Conservation (phyloP, 2,329 filamentous ascomycete genomes). For the Neurospora crassa region DNA sequence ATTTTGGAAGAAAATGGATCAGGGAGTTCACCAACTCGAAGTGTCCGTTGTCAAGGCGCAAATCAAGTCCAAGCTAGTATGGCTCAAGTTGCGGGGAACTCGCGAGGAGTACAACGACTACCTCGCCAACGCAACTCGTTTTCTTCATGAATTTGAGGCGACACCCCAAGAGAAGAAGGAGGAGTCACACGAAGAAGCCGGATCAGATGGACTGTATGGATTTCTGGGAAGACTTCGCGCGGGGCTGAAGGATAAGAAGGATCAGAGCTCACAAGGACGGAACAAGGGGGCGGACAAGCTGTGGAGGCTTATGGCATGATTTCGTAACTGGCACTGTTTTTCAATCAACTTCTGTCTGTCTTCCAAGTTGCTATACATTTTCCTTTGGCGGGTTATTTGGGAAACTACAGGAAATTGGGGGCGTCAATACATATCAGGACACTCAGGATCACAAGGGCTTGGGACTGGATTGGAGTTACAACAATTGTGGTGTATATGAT, state of each 20-base stretch:
- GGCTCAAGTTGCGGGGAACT: conserved; percentile 44
- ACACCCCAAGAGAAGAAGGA: background rate
- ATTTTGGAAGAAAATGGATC: conserved; percentile 27
- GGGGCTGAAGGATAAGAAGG: background rate
- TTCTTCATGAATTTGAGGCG: conserved; percentile 18
- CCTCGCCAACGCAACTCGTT: conserved; percentile 35
- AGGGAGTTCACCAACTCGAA: conserved; percentile 25
- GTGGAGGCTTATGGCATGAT: background rate
- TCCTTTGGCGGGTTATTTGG: background rate
- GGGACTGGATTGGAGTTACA: background rate
- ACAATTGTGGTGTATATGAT: background rate
- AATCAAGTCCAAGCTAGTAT: conserved; percentile 46
- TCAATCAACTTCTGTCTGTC: background rate
- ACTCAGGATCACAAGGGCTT: background rate
- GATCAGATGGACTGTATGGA: background rate
- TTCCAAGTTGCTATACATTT: background rate
- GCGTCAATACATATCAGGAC: background rate
- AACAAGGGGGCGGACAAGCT: background rate
- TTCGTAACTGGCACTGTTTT: background rate
- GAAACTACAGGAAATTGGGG: background rate
- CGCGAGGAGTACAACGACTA: conserved; percentile 35
- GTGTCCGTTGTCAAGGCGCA: conserved; percentile 42
- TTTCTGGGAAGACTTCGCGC: background rate
- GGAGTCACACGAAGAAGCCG: background rate
- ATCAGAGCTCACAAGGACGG: conserved; percentile 15